A percentile compares a stretch with the other conserved stretches of the same genome.
phyloP scores from a whole-genome alignment of 1,284 basidiomycete species.

The Tilletia indica region DNA sequence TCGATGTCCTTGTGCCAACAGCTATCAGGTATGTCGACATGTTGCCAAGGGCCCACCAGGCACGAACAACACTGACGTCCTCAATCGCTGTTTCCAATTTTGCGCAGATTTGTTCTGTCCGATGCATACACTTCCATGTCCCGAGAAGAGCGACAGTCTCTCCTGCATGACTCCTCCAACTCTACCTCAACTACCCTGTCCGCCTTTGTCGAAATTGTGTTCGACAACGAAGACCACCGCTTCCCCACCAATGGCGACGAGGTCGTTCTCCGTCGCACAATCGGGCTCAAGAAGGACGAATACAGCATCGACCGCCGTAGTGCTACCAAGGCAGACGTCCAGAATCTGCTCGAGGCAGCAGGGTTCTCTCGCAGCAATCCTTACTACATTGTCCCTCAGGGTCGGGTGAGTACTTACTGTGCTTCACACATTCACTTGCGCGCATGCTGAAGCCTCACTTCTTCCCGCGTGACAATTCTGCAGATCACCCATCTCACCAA shows the following conservation, averaged over 20 bases:
- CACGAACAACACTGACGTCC: constrained; percentile 50
- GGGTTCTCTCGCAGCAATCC: constrained; percentile 97
- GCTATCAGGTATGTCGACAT: constrained; percentile 57
- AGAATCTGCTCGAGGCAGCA: constrained; percentile 65
- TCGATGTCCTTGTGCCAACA: neutral
- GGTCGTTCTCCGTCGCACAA: constrained; percentile 63
- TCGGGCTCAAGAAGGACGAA: constrained; percentile 97
- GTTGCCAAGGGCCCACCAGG: neutral
- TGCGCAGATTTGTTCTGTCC: constrained; percentile 86
- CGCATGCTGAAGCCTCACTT: neutral
- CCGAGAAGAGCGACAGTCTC: constrained; percentile 83
- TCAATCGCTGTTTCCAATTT: too few relatives aligned
- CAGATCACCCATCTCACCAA: constrained; percentile 96
- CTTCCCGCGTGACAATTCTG: neutral
- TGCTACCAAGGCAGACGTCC: constrained; percentile 91
- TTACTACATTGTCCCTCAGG: constrained; percentile 98
- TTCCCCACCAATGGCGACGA: constrained; percentile 61
- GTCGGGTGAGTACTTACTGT: constrained; percentile 67
- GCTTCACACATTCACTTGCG: neutral
- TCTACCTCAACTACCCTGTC: constrained; percentile 79
- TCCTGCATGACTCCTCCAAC: constrained; percentile 89
- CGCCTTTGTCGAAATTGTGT: constrained; percentile 72
- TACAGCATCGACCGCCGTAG: constrained; percentile 95
- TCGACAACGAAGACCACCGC: constrained; percentile 67
- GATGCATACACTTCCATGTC: constrained; percentile 96